Conservation (phyloP, 352 stramenopile genomes). For the Globisporangium irregulare region DNA sequence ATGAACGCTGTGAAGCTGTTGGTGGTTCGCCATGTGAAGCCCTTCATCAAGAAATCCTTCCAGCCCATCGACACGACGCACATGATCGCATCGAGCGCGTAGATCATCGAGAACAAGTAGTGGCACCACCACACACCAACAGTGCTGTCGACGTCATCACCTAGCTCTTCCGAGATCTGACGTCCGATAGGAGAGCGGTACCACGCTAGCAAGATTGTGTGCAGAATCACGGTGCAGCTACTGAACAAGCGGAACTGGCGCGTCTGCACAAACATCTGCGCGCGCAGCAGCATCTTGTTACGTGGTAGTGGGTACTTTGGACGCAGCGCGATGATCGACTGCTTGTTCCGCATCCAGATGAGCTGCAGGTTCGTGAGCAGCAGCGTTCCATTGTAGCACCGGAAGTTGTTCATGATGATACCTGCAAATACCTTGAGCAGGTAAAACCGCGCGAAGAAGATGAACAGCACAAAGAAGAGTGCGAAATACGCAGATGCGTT, state of each 20-base stretch:
- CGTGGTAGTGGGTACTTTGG: slow-evolving; percentile 71
- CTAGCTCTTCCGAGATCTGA: slow-evolving; percentile 28
- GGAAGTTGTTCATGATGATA: slow-evolving; percentile 88
- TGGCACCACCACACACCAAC: slow-evolving; percentile 68
- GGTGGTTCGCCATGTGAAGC: slow-evolving; percentile 74
- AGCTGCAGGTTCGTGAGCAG: slow-evolving; percentile 75
- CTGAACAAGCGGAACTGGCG: slow-evolving; percentile 62
- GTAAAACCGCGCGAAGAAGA: slow-evolving; percentile 80
- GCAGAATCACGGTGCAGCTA: slow-evolving; percentile 57
- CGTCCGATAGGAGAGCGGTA: slow-evolving; percentile 59
- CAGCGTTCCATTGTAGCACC: slow-evolving; percentile 77
- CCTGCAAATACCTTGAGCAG: slow-evolving; percentile 73
- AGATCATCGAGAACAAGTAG: slow-evolving; percentile 79
- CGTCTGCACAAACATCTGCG: slow-evolving; percentile 67
- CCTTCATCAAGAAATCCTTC: slow-evolving; percentile 82
- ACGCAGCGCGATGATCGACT: slow-evolving; percentile 51
- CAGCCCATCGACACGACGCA: slow-evolving; percentile 71
- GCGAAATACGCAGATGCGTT: slow-evolving; percentile 80
- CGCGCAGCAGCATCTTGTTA: slow-evolving; percentile 54
- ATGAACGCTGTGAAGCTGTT: slow-evolving; percentile 75
- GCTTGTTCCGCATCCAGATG: slow-evolving; percentile 75
- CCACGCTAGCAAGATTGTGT: slow-evolving; percentile 71
- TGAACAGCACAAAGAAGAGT: slow-evolving; percentile 78
- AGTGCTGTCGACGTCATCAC: slow-evolving; percentile 25
- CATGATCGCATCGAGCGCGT: slow-evolving; percentile 67